Evolutionary conservation across 352 stramenopile species (phyloP), one percentile per base, ranked within the genome.

Genomic region (Phytophthora pseudosyringae): DNA sequence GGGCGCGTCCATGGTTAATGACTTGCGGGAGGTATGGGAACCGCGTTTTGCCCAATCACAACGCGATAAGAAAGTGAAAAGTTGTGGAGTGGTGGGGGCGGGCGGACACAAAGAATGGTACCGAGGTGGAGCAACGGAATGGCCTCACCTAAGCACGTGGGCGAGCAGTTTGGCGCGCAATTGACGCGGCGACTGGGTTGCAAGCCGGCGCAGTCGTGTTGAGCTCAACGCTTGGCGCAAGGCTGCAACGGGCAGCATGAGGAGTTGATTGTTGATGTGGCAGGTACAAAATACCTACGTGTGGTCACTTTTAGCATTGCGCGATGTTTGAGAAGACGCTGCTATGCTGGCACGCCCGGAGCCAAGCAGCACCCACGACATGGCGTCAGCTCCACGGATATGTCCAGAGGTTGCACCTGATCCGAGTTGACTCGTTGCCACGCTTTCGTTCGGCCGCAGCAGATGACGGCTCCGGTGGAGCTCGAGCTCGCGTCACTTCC

Each of bases 1-100:
- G 16, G 84, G 80, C n/a, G 81, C 79, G 73, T 92, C 81, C 84
- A 92, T 92, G 4, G 26, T 62, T 8, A 26, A 35, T 35, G 40
- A 46, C 40, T 46, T 46, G 8, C n/a, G 6, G 15, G 0, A 25
- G 31, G 43, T 21, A 49, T 31, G 40, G 2, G 10, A 10, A 18
- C 8, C 18, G 8, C n/a, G 18, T 49, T 49, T 39, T 41, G 36
- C 10, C 21, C 38, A 31, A 47, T 35, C 38, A 56, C 8, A 39
- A 31, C 9, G 28, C 21, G 15, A n/a, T 44, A 26, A 21, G 25
- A 26, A n/a, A 35, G 8, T 18, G 29, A 4, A 45, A 47, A 47
- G 18, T 31, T 47, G 0, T 45, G 39, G 39, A 35, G 31, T 35
- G n/a, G n/a, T n/a, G n/a, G 33, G 26, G 3, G 12, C 18, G 13